Conservation (phyloP, 176 grass and related monocot genomes). For the Elymus sibiricus region DNA sequence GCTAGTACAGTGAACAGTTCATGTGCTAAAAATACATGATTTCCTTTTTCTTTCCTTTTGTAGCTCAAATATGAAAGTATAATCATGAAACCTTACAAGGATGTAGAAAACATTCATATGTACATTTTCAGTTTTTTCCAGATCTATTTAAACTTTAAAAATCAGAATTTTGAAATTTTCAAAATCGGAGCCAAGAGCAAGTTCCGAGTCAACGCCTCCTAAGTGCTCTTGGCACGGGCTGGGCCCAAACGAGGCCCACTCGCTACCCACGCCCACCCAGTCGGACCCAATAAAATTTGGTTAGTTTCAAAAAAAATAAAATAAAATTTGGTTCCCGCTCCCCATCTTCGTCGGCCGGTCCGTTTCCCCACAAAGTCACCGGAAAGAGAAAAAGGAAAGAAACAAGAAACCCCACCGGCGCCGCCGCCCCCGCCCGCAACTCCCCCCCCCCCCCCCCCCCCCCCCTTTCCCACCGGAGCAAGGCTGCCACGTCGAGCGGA, state of each 20-base stretch:
- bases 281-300: neutral
- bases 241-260: neutral
- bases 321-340: slow-evolving; percentile 15
- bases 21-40: too few species aligned
- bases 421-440: neutral
- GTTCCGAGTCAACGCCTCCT: too few species aligned
- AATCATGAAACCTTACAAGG: too few species aligned
- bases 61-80: too few species aligned
- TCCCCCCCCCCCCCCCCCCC: neutral
- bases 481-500: neutral
- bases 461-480: neutral
- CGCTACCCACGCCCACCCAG: neutral
- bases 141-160: too few species aligned
- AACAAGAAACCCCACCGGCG: slow-evolving; percentile 1
- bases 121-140: too few species aligned
- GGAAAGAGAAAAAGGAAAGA: neutral
- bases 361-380: neutral
- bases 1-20: too few species aligned
- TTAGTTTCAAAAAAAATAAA: too few species aligned
- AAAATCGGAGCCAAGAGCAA: too few species aligned
- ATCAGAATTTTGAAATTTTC: too few species aligned
- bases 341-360: neutral
- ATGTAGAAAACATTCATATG: too few species aligned
- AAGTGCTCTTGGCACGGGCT: neutral
- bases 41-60: too few species aligned